A percentile compares a stretch with the other conserved stretches of the same genome.
phyloP scores from a whole-genome alignment of 2,329 filamentous ascomycete genomes.

The Alternaria conjuncta region DNA sequence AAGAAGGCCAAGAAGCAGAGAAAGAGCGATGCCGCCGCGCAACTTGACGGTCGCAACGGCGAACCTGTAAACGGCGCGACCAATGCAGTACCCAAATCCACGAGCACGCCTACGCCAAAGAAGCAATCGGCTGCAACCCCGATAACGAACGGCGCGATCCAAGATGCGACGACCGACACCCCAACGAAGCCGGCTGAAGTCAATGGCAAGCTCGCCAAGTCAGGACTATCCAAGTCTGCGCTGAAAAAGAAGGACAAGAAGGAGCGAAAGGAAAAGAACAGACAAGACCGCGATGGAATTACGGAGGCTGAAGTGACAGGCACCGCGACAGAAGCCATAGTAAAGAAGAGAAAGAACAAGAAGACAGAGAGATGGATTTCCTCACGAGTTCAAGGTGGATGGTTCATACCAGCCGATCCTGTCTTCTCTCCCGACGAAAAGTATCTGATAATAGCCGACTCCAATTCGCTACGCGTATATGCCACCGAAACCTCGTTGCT shows the following conservation, averaged over 20 bases:
- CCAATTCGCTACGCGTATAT: slow-evolving; percentile 79
- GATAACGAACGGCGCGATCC: slow-evolving; percentile 13
- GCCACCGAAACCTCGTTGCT: slow-evolving; percentile 81
- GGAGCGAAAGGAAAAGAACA: slow-evolving; percentile 15
- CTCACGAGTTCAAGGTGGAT: slow-evolving; percentile 60
- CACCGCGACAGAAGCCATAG: not conserved
- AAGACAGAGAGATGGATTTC: slow-evolving; percentile 37
- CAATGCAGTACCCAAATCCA: slow-evolving; percentile 20
- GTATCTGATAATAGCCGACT: slow-evolving; percentile 75
- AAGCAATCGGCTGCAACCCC: slow-evolving; percentile 16
- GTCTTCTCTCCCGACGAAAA: slow-evolving; percentile 65
- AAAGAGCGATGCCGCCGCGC: slow-evolving; percentile 27
- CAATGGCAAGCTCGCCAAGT: not conserved
- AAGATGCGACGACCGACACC: slow-evolving; percentile 15
- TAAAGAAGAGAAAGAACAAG: slow-evolving; percentile 33
- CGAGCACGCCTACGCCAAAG: slow-evolving; percentile 17
- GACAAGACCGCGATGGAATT: slow-evolving; percentile 3
- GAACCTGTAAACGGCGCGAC: slow-evolving; percentile 16
- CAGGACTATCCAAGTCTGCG: slow-evolving; percentile 7
- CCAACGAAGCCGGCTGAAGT: slow-evolving; percentile 1
- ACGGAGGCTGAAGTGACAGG: not conserved
- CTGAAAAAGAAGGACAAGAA: slow-evolving; percentile 17
- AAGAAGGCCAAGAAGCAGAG: slow-evolving; percentile 40
- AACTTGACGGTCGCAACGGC: slow-evolving; percentile 17
- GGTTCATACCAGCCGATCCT: slow-evolving; percentile 63